Base-by-base conservation (phyloP, 169 alveolate genomes). In the Theileria parva region DNA sequence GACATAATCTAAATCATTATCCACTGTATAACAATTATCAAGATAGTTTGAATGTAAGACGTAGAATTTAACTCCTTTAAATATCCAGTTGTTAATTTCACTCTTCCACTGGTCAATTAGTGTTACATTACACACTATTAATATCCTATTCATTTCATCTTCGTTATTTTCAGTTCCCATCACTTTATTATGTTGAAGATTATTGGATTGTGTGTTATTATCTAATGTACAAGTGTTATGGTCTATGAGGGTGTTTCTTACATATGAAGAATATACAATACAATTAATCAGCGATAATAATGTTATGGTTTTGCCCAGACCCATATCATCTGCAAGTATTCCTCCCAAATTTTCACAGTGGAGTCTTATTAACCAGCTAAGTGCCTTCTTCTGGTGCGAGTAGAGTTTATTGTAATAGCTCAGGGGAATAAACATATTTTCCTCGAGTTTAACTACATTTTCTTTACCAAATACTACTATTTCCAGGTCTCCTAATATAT, bases 281-380 rank as follows among this genome's bases (percentile, higher is more conserved):
- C 87, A 74, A 59, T 74, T 72, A 27, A 85, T 51, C 50, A 77
- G 59, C 2, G 89, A 65, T 39, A 78, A 57, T 5, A 85, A 37
- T 17, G 89, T 74, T 27, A 70, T 61, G n/a, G 88, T 74, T 61
- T 75, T 85, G 8, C 88, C 96, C 94, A 93, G 86, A 2, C 96
- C 96, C 96, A 93, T 93, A 71, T 93, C 96, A 86, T 93, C 96
- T 2, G 96, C 96, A 19, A 93, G 74, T 28, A 93, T 85, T 15
- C 91, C 91, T 17, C 91, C 91, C 61, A 57, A 77, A 37, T 64
- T 79, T 27, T 74, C 21, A 7, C 21, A 50, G 66, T 85, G 70
- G 39, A 85, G 68, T 44, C 60, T 85, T 11, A 74, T 77, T 55
- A 85, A 51, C 91, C 91, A 85, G 32, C 59, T 78, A n/a, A 85